Conservation (phyloP, 768 basidiomycete genomes). For the Cystofilobasidium ferigula region DNA sequence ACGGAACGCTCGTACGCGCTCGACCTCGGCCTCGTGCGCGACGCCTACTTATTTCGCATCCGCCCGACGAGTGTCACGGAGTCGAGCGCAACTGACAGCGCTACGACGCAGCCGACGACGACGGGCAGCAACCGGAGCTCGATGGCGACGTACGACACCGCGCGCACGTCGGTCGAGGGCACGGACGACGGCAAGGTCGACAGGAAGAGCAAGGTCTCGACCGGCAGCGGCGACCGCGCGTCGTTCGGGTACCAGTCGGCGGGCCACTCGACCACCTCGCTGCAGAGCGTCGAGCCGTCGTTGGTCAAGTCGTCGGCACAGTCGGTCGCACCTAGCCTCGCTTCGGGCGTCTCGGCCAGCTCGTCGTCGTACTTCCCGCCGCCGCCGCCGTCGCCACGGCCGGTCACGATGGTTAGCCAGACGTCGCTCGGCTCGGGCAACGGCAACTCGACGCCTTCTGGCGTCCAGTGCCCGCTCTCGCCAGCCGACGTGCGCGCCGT, state of each 20-base stretch:
- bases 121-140: constrained; percentile 29
- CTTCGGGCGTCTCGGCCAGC: background rate
- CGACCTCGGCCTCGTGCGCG: constrained; percentile 37
- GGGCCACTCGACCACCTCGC: background rate
- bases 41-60: constrained; percentile 35
- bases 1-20: constrained; percentile 38
- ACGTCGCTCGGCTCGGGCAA: background rate
- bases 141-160: constrained; percentile 32
- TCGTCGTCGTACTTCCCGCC: constrained; percentile 1
- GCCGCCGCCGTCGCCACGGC: background rate
- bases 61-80: constrained; percentile 28
- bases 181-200: constrained; percentile 16
- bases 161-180: constrained; percentile 29
- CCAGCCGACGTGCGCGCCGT: constrained; percentile 34
- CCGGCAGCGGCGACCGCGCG: background rate
- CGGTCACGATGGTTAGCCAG: background rate
- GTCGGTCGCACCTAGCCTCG: background rate
- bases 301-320: background rate
- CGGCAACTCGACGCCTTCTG: background rate
- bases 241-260: background rate
- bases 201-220: constrained; percentile 8
- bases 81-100: constrained; percentile 21
- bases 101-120: constrained; percentile 25
- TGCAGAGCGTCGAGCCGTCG: background rate
- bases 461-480: constrained; percentile 26